Evolutionary conservation across 2,329 filamentous ascomycete species (phyloP).

Genomic region (Cryphonectria naterciae): DNA sequence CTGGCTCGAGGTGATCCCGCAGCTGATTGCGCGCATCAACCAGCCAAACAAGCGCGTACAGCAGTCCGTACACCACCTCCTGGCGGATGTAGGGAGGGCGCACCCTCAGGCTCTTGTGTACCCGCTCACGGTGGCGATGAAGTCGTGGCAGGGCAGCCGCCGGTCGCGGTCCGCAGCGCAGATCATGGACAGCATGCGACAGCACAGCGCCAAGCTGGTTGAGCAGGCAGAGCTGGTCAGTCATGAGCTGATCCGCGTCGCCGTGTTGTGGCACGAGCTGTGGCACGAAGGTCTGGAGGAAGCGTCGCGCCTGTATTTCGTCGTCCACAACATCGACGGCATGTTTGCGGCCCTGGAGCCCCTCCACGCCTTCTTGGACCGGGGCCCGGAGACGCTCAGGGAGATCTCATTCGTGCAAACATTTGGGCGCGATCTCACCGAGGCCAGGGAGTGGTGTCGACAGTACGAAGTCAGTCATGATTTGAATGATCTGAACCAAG

Average conservation of each 20-base stretch:
- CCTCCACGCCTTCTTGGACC: constrained; percentile 87
- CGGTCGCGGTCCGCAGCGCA: constrained; percentile 85
- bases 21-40: constrained; percentile 96
- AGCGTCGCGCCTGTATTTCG: constrained; percentile 94
- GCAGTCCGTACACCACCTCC: constrained; percentile 85
- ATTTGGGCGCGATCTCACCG: constrained; percentile 91
- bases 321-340: constrained; percentile 94
- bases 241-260: constrained; percentile 94
- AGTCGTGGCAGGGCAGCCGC: constrained; percentile 79
- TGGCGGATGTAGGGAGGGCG: constrained; percentile 89
- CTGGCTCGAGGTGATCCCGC: constrained; percentile 97
- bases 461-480: constrained; percentile 89
- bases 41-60: constrained; percentile 90
- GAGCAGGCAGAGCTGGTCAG: constrained; percentile 95
- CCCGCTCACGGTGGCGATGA: constrained; percentile 96
- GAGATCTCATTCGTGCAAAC: constrained; percentile 98
- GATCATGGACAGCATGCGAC: constrained; percentile 98
- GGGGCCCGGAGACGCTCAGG: constrained; percentile 86
- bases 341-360: constrained; percentile 94
- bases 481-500: constrained; percentile 92
- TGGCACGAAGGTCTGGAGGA: constrained; percentile 99
- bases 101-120: constrained; percentile 98
- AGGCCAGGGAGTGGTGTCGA: constrained; percentile 94
- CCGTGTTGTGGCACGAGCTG: constrained; percentile 96
- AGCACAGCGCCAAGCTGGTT: constrained; percentile 89